Conservation (phyloP, 345 rosid species). For the Lepidium africanum region DNA sequence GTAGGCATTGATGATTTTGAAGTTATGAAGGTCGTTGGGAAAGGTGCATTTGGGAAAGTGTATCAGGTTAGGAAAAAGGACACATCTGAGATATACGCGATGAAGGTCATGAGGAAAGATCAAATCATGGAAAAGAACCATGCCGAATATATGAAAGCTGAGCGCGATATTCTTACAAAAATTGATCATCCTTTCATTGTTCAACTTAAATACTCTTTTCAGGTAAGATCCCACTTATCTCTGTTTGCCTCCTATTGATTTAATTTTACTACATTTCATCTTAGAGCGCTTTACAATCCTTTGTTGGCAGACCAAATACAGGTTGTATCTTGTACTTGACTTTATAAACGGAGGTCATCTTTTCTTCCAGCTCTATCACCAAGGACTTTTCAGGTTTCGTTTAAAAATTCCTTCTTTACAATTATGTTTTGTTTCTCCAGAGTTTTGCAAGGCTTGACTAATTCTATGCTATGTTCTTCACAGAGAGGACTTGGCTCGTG, state of each 20-base stretch:
- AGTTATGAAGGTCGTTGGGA: slow-evolving; percentile 76
- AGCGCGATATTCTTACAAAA: slow-evolving; percentile 77
- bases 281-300: neutral
- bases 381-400: slow-evolving; percentile 80
- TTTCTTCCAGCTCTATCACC: slow-evolving; percentile 84
- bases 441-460: slow-evolving; percentile 4
- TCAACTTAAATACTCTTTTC: slow-evolving; percentile 79
- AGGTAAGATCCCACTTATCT: slow-evolving; percentile 34
- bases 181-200: slow-evolving; percentile 84
- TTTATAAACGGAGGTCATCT: slow-evolving; percentile 92
- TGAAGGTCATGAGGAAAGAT: slow-evolving; percentile 98
- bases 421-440: neutral
- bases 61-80: slow-evolving; percentile 77
- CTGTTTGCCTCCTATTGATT: neutral
- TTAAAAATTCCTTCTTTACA: neutral
- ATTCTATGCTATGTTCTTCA: neutral
- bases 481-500: slow-evolving; percentile 90
- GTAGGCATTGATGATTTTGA: slow-evolving; percentile 79
- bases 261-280: neutral
- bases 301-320: slow-evolving; percentile 68
- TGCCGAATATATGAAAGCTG: slow-evolving; percentile 86
- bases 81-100: slow-evolving; percentile 73
- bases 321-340: slow-evolving; percentile 77
- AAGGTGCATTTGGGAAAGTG: slow-evolving; percentile 92
- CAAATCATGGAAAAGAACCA: slow-evolving; percentile 83